phyloP scores from a whole-genome alignment of 768 basidiomycete species.

The Lanmaoa rubissima region DNA sequence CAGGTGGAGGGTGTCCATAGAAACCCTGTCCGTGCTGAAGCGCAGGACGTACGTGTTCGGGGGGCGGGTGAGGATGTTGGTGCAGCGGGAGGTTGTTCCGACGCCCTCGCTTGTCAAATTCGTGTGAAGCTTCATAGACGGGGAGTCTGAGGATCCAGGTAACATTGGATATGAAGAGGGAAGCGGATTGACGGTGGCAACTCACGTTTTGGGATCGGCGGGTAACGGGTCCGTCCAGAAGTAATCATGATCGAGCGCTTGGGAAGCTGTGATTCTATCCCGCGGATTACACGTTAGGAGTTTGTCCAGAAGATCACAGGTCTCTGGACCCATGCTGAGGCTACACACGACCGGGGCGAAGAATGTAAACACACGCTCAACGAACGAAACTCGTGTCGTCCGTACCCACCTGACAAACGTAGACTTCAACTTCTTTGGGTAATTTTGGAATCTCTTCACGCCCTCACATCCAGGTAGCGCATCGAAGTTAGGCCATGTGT shows the following conservation, averaged over 20 bases:
- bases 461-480: slow-evolving; percentile 77
- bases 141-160: slow-evolving; percentile 49
- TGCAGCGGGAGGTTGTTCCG: slow-evolving; percentile 38
- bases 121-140: slow-evolving; percentile 78
- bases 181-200: slow-evolving; percentile 2
- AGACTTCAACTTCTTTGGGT: slow-evolving; percentile 54
- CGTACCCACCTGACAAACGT: slow-evolving; percentile 59
- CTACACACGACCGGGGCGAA: slow-evolving; percentile 8
- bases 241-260: slow-evolving; percentile 90
- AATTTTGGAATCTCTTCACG: slow-evolving; percentile 57
- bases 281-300: slow-evolving; percentile 81
- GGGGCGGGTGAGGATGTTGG: slow-evolving; percentile 27
- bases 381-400: neutral
- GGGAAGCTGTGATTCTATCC: slow-evolving; percentile 77
- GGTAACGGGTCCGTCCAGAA: slow-evolving; percentile 92
- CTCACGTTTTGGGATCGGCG: slow-evolving; percentile 78
- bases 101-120: slow-evolving; percentile 74
- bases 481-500: slow-evolving; percentile 78
- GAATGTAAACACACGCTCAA: slow-evolving; percentile 2
- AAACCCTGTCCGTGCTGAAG: slow-evolving; percentile 29
- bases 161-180: neutral
- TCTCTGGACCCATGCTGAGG: slow-evolving; percentile 65
- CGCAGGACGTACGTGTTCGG: slow-evolving; percentile 35
- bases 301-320: slow-evolving; percentile 79
- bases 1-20: slow-evolving; percentile 35